Base-by-base conservation (phyloP, 345 rosid species). In the Murraya koenigii region DNA sequence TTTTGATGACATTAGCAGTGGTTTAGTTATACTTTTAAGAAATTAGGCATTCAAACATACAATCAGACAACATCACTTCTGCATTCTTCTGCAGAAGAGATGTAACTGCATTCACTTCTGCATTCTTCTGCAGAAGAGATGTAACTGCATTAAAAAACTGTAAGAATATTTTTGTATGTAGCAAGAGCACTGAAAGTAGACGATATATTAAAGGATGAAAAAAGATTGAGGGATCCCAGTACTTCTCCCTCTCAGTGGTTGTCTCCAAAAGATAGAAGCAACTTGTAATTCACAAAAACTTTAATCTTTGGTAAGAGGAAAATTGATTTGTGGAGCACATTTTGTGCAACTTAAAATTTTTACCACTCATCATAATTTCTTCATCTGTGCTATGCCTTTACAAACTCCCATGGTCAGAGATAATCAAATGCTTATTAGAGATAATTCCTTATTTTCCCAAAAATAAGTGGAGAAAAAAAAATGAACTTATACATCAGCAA, bases 11-110 rank as follows among this genome's bases (percentile, higher is more conserved):
- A 30, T 11, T 41, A 19, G 15, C 20, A 54, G 44, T 74, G 26
- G 38, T 35, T 55, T 25, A 80, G 76, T 67, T 66, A 58, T 32
- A 38, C 23, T 35, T 8, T 66, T 23, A 76, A 56, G 62, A 33
- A 38, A 59, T 59, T 38, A 8, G 15, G 54, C 67, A 60, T 59
- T 59, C 56, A 59, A 58, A 11, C 2, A 28, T 44, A 33, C 59
- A 74, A 74, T 61, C 32, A 71, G 63, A 55, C 25, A 68, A 32
- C 20, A 52, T 30, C 67, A 30, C 47, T 11, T 20, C 14, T 54
- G 33, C 32, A 28, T 49, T 26, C 66, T 74, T 60, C 55, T 28
- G 32, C 64, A 73, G 54, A 73, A 17, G 35, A 23, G 17, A 60
- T n/a, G 4, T 35, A 72, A 56, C 22, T 14, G 38, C 66, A 72